Evolutionary conservation across 345 rosid genomes (phyloP), one percentile per base, ranked within the genome.

Genomic region (Psidium guajava): DNA sequence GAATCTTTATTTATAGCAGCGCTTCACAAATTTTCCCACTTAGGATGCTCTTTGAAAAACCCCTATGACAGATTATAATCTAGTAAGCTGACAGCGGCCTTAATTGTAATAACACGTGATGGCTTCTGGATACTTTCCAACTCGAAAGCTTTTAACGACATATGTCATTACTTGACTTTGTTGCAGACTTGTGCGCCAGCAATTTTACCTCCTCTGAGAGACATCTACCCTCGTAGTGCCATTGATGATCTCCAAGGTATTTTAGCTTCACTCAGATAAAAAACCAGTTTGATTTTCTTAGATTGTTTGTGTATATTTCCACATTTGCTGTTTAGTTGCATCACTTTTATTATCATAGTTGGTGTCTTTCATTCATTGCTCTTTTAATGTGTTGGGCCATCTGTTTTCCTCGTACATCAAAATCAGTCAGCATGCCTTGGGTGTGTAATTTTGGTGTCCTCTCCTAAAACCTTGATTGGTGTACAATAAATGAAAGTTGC

Each of bases 171-270:
- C 51, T 42, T 28, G 52, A 74, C 86, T 87, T 83, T 87, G 58
- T 85, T 86, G 59, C 92, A 97, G 99, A 97, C 99, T 14, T 95
- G 98, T 82, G 92, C 82, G n/a, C 98, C 99, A 81, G 90, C 98
- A 42, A 94, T 97, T 84, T 89, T 97, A 22, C 99, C 99, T 82
- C 98, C 99, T 55, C 88, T 97, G 9, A 90, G 86, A 85, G 94
- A 90, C 53, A 89, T 97, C 86, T 97, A 97, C 90, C 96, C 95
- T 0, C 85, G 92, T 77, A 95, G 93, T 88, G 91, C 89, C n/a
- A 91, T 85, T 73, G 95, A 92, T 84, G 96, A 94, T 87, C 97
- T 97, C 85, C 87, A 84, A 91, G 98, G 99, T 96, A 91, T 14
- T 32, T 84, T 83, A 22, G 42, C 49, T 50, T 51, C 52, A 18